Percentiles rank a stretch among this genome's conserved stretches.
These are phyloP conservation scores for Trapa incisa DNA, from an alignment of 345 rosid genomes.

Conservation along the genomic window DNA sequence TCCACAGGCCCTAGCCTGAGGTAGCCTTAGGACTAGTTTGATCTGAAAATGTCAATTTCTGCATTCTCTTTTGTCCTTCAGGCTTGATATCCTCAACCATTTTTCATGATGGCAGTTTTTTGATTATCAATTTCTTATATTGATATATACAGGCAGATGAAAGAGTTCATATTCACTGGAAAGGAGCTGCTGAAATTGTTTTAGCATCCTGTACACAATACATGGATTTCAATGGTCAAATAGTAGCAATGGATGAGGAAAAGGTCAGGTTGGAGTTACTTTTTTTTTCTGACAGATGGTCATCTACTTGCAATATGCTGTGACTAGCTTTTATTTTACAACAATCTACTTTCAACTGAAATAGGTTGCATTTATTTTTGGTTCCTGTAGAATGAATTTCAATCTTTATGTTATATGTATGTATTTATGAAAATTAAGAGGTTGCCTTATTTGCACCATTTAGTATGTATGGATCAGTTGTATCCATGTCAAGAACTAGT, in stretches of 20 bases:
- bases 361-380: background rate
- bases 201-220: conserved; percentile 60
- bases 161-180: conserved; percentile 78
- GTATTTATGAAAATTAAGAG: background rate
- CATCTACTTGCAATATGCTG: no score
- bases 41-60: background rate
- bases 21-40: background rate
- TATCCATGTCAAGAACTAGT: background rate
- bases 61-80: background rate
- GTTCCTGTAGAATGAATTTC: background rate
- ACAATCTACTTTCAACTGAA: background rate
- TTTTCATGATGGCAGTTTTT: background rate
- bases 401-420: background rate
- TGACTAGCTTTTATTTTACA: background rate
- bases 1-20: no score
- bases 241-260: conserved; percentile 45
- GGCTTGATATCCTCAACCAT: background rate
- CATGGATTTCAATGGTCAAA: conserved; percentile 39
- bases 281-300: no score
- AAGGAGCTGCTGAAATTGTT: conserved; percentile 97
- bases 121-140: background rate
- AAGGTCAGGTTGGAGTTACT: conserved; percentile 26
- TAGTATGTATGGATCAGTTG: background rate
- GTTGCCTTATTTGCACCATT: background rate
- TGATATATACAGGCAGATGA: conserved; percentile 37